Evolutionary conservation across 1,284 basidiomycete species (phyloP), one percentile per base, ranked within the genome.

Genomic region (Cryptococcus sp.): DNA sequence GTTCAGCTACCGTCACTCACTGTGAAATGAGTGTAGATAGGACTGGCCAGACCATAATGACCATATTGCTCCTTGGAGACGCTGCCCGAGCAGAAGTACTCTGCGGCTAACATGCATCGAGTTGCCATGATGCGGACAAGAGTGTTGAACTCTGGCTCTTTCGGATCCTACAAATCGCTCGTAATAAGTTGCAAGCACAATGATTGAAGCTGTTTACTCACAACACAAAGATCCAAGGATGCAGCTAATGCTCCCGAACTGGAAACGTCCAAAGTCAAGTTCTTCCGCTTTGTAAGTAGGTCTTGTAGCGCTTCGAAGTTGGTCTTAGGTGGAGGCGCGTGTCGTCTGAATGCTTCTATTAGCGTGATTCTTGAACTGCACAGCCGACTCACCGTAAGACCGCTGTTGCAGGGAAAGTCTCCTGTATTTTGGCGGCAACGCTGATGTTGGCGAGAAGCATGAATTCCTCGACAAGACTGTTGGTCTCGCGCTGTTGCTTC

Each of bases 91-190:
- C 91, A 93, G 80, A 99, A 98, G 78, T 99, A 99, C 77, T 99
- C 96, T 27, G 96, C 96, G 0, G 93, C 89, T 19, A 98, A 83
- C 96, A 99, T 98, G 76, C 96, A 99, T 19, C 96, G 83, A 1
- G 96, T 99, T 1, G 96, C 94, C 93, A 99, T 98, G 78, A 99
- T 98, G 47, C 96, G 87, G 48, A 99, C 94, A 15, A 99, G 85
- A 0, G 93, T 99, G 75, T 99, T 99, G 83, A 99, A 98, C 3
- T 91, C 87, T 0, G 91, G 90, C 68, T 91, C 85, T 8, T 79
- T 75, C 0, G 88, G 83, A 72, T 95, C 91, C 88, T 92, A 66
- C 47, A 6, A 38, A 42, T 17, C n/a, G 55, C 22, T 56, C 16
- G 30, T 48, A 4, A 48, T 16, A 19, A 50, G 39, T 23, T 17